These are phyloP conservation scores for Phellopilus nigrolimitatus DNA, from an alignment of 1,284 basidiomycete species.

Conservation along the genomic window DNA sequence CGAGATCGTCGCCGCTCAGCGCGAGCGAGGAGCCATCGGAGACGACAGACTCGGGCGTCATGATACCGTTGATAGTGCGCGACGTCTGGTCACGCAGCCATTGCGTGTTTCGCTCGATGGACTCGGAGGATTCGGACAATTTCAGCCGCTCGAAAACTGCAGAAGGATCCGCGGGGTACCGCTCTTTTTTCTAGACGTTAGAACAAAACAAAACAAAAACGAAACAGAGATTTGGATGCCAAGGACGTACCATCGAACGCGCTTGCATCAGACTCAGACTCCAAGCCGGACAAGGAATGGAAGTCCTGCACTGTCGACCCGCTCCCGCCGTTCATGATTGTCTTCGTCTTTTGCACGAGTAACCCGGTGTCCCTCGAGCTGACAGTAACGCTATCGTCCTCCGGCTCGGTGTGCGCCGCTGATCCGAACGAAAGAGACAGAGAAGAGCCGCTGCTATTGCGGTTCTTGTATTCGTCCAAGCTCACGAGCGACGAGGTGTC, in stretches of 20 bases:
- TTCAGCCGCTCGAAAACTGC: conserved; percentile 57
- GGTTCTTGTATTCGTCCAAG: conserved; percentile 62
- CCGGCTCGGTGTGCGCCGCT: conserved; percentile 38
- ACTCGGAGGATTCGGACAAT: conserved; percentile 43
- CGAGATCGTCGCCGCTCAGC: conserved; percentile 13
- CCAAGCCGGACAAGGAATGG: conserved; percentile 16
- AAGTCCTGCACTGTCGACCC: conserved; percentile 21
- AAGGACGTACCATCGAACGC: conserved; percentile 2
- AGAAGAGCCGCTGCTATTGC: conserved; percentile 55
- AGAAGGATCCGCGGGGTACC: conserved; percentile 34
- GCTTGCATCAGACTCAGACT: conserved; percentile 21
- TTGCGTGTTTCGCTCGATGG: conserved; percentile 62
- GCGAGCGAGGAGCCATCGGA: conserved; percentile 43
- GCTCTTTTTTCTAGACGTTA: neutral
- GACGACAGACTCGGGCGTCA: conserved; percentile 38
- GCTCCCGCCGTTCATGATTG: conserved; percentile 24
- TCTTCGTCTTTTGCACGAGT: conserved; percentile 20
- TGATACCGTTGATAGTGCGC: conserved; percentile 41
- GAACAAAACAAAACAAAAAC: neutral
- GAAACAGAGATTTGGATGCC: too few relatives aligned
- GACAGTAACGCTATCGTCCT: conserved; percentile 69
- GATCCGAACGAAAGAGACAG: conserved; percentile 40
- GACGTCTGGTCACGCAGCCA: conserved; percentile 83
- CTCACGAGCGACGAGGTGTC: conserved; percentile 80
- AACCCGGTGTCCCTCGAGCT: conserved; percentile 57